These are phyloP conservation scores for Funneliformis geosporum DNA, from an alignment of 192 early-diverging fungal species.

Conservation along the genomic window DNA sequence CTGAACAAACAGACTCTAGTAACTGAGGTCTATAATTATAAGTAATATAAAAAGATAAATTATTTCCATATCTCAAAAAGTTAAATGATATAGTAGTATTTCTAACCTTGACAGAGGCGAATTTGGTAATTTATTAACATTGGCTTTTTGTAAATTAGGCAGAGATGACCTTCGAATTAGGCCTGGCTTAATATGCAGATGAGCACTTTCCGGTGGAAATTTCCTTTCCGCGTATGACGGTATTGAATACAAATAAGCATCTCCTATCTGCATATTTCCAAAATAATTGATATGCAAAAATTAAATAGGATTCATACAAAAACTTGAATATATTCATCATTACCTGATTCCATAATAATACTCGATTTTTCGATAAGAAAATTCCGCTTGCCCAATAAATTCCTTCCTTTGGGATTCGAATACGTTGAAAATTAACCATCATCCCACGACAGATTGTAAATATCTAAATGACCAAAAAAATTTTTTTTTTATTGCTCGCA, in stretches of 20 bases:
- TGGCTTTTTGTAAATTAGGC: slow-evolving; percentile 7
- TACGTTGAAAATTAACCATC: slow-evolving; percentile 26
- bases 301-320: not conserved
- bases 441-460: slow-evolving; percentile 18
- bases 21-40: slow-evolving; percentile 10
- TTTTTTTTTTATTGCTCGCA: not conserved
- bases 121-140: not conserved
- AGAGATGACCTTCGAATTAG: slow-evolving; percentile 17
- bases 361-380: slow-evolving; percentile 36
- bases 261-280: slow-evolving; percentile 35
- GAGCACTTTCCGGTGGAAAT: slow-evolving; percentile 9
- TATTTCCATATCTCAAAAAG: not conserved
- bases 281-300: not conserved
- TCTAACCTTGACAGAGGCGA: not conserved
- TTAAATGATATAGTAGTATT: not conserved
- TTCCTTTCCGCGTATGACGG: not conserved
- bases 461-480: slow-evolving; percentile 11
- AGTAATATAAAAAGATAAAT: not conserved
- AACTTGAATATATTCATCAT: not conserved
- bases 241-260: slow-evolving; percentile 40
- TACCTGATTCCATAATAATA: slow-evolving; percentile 52
- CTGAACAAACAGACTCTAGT: slow-evolving; percentile 9
- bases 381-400: slow-evolving; percentile 43
- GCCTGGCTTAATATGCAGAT: not conserved
- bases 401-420: slow-evolving; percentile 4